phyloP scores from a whole-genome alignment of 2,329 filamentous ascomycete species.

The Ophiostoma montium region DNA sequence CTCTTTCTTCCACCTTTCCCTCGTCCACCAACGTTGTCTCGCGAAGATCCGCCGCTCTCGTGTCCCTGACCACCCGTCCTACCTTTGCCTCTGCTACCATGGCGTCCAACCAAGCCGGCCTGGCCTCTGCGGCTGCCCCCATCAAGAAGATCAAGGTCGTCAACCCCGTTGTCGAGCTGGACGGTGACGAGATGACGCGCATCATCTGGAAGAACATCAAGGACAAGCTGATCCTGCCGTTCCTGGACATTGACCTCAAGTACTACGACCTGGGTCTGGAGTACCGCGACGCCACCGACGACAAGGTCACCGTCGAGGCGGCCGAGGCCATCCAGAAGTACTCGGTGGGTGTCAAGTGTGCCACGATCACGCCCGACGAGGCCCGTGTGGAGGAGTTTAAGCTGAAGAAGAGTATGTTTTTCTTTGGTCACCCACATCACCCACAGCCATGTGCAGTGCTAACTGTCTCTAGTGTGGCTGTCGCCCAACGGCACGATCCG shows the following conservation, averaged over 20 bases:
- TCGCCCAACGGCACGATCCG: slow-evolving; percentile 87
- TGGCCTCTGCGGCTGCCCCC: slow-evolving; percentile 8
- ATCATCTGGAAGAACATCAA: slow-evolving; percentile 99
- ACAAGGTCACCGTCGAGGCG: slow-evolving; percentile 88
- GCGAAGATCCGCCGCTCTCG: slow-evolving; percentile 5
- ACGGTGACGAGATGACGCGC: slow-evolving; percentile 91
- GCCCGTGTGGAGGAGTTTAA: slow-evolving; percentile 94
- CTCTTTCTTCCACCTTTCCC: slow-evolving; percentile 5
- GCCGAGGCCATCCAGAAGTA: slow-evolving; percentile 99
- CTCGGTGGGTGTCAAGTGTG: slow-evolving; percentile 96
- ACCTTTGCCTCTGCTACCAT: slow-evolving; percentile 28
- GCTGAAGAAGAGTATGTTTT: slow-evolving; percentile 77
- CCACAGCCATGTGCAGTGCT: too few relatives aligned
- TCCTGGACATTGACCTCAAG: slow-evolving; percentile 95
- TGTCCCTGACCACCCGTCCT: slow-evolving; percentile 2
- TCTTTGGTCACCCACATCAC: too few relatives aligned
- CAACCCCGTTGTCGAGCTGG: slow-evolving; percentile 96
- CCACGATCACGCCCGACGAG: slow-evolving; percentile 97
- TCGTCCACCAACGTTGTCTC: background rate
- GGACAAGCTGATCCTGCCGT: slow-evolving; percentile 94
- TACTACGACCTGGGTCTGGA: slow-evolving; percentile 91
- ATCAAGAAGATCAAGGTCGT: slow-evolving; percentile 92
- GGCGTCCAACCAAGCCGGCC: slow-evolving; percentile 23
- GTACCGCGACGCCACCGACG: slow-evolving; percentile 91
- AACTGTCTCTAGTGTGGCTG: slow-evolving; percentile 65